Conservation (phyloP, 306 rosid genomes). For the Aeschynomene evenia region DNA sequence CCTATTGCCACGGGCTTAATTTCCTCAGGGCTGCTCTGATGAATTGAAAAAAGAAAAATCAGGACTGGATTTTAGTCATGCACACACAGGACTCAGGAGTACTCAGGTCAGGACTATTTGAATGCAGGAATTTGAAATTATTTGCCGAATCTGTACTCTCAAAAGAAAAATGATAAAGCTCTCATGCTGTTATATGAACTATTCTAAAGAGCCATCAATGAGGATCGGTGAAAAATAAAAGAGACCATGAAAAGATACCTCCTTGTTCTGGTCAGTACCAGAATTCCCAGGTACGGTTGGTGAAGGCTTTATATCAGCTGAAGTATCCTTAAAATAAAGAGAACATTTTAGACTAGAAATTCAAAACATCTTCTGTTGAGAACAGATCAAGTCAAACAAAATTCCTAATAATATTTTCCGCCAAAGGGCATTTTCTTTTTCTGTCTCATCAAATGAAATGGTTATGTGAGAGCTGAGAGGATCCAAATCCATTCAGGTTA, state of each 20-base stretch:
- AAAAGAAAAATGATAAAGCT: background rate
- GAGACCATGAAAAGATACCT: constrained; percentile 33
- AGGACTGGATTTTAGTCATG: too few species aligned
- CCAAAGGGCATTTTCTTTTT: background rate
- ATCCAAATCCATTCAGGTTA: background rate
- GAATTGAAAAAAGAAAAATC: background rate
- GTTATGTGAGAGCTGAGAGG: background rate
- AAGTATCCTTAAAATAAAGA: constrained; percentile 46
- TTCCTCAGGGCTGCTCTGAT: constrained; percentile 55
- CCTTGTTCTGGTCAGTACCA: constrained; percentile 34
- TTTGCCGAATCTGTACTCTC: background rate
- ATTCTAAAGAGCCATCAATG: background rate
- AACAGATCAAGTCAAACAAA: background rate
- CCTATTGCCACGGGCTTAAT: constrained; percentile 46
- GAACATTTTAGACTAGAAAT: constrained; percentile 32
- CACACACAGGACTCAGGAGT: too few species aligned
- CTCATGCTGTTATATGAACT: background rate
- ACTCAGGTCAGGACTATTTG: too few species aligned
- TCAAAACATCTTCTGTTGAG: constrained; percentile 11
- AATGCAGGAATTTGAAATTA: background rate
- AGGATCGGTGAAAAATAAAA: background rate
- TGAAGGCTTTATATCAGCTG: constrained; percentile 57
- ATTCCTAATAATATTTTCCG: background rate
- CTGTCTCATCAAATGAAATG: background rate
- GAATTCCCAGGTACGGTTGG: constrained; percentile 42